Percentiles rank a stretch among this genome's conserved stretches.
These are phyloP conservation scores for Fomitiporia mediterranea DNA, from an alignment of 1,284 basidiomycete genomes.

Conservation along the genomic window DNA sequence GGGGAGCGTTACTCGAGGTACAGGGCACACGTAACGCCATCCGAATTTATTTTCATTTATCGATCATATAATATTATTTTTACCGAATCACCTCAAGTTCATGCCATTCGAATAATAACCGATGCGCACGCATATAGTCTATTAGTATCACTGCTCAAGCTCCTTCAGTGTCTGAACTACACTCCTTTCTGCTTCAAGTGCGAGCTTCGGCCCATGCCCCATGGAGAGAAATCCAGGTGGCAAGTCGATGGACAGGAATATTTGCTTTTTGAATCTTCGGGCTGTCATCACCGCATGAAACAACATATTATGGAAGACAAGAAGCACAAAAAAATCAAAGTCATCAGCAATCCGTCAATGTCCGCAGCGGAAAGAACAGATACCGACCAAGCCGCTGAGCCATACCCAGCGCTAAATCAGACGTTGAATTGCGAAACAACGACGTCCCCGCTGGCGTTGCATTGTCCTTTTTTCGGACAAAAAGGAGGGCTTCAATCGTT, in stretches of 20 bases:
- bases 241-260: conserved; percentile 68
- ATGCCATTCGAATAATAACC: not conserved
- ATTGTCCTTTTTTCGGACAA: conserved; percentile 30
- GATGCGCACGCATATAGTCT: conserved; percentile 10
- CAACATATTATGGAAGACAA: not conserved
- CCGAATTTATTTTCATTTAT: not conserved
- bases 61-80: not conserved
- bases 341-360: not conserved
- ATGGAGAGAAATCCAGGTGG: conserved; percentile 40
- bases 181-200: conserved; percentile 54
- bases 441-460: conserved; percentile 53
- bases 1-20: no score
- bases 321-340: not conserved
- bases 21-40: not conserved
- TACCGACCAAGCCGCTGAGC: conserved; percentile 72
- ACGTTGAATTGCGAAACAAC: conserved; percentile 59
- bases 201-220: conserved; percentile 42
- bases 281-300: conserved; percentile 36
- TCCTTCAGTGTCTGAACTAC: conserved; percentile 46
- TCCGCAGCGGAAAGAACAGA: conserved; percentile 13
- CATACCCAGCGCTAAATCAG: conserved; percentile 68
- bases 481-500: conserved; percentile 18
- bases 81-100: not conserved
- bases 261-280: conserved; percentile 55
- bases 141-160: conserved; percentile 36